phyloP scores from a whole-genome alignment of 2,329 filamentous ascomycete genomes.

The Pseudopyrenochaeta lycopersici region DNA sequence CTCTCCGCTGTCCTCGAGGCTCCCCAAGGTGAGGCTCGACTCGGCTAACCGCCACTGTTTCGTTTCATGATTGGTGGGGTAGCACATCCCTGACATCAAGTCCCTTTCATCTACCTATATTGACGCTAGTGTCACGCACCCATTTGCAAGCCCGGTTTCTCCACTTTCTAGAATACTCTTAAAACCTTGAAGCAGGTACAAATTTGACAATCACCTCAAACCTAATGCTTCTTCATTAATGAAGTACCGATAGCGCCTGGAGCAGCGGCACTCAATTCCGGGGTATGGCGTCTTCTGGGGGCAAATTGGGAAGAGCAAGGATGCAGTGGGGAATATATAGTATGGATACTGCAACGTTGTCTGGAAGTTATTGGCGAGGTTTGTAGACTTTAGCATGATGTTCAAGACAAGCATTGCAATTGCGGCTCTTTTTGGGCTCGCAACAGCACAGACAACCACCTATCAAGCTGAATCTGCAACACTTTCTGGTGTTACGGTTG shows the following conservation, averaged over 20 bases:
- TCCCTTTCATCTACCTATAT: conserved; percentile 14
- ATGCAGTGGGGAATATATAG: neutral
- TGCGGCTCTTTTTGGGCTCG: conserved; percentile 9
- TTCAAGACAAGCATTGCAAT: neutral
- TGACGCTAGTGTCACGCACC: conserved; percentile 2
- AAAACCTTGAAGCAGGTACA: neutral
- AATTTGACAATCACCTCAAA: neutral
- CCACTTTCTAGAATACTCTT: neutral
- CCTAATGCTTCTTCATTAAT: conserved; percentile 10
- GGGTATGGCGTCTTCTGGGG: neutral
- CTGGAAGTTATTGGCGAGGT: neutral
- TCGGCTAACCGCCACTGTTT: neutral
- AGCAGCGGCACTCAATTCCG: neutral
- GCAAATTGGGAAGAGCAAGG: neutral
- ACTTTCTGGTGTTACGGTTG: conserved; percentile 53
- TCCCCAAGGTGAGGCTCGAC: neutral
- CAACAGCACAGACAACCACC: conserved; percentile 26
- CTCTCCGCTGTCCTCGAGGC: too few species aligned
- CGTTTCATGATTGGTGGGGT: conserved; percentile 11
- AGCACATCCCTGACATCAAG: conserved; percentile 4
- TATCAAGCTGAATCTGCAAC: conserved; percentile 55
- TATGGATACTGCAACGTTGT: neutral
- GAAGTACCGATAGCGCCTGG: conserved; percentile 1
- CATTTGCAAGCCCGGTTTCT: conserved; percentile 1
- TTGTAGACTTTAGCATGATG: neutral